Conservation (phyloP, 1,284 basidiomycete species). For the Apiotrichum mycotoxinovorans region DNA sequence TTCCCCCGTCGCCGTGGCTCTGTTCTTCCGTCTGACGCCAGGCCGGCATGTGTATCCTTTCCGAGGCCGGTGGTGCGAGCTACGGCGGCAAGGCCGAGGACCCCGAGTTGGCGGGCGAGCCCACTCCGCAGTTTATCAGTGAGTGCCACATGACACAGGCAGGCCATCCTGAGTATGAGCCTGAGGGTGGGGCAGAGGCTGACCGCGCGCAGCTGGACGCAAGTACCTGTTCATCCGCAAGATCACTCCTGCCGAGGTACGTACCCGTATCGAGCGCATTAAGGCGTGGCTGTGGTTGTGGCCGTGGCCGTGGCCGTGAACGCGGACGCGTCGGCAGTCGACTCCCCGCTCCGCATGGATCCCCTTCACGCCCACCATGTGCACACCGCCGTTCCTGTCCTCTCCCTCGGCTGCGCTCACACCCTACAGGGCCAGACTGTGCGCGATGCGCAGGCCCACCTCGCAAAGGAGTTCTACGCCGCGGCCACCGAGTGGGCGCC, state of each 20-base stretch:
- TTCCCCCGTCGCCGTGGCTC: neutral
- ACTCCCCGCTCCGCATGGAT: neutral
- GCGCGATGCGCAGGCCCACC: conserved; percentile 68
- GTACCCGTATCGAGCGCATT: neutral
- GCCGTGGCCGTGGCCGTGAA: no score
- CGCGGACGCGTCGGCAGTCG: neutral
- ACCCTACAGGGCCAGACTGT: conserved; percentile 57
- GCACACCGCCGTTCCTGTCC: no score
- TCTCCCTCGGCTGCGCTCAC: neutral
- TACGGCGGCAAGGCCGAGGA: conserved; percentile 60
- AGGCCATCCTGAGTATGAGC: neutral
- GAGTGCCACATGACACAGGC: conserved; percentile 1
- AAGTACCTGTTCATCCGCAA: conserved; percentile 75
- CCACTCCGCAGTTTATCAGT: conserved; percentile 62
- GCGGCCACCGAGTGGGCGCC: conserved; percentile 69
- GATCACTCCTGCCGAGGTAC: conserved; percentile 24
- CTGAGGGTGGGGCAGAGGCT: no score
- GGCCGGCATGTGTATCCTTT: conserved; percentile 86
- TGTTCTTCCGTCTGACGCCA: no score
- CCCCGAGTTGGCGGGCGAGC: conserved; percentile 24
- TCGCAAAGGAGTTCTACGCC: conserved; percentile 79
- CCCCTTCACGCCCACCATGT: no score
- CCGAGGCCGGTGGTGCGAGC: conserved; percentile 79
- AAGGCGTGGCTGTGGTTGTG: neutral
- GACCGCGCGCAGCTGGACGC: conserved; percentile 57